phyloP scores from a whole-genome alignment of 257 asterid genomes.

The Solanum paucissectum region DNA sequence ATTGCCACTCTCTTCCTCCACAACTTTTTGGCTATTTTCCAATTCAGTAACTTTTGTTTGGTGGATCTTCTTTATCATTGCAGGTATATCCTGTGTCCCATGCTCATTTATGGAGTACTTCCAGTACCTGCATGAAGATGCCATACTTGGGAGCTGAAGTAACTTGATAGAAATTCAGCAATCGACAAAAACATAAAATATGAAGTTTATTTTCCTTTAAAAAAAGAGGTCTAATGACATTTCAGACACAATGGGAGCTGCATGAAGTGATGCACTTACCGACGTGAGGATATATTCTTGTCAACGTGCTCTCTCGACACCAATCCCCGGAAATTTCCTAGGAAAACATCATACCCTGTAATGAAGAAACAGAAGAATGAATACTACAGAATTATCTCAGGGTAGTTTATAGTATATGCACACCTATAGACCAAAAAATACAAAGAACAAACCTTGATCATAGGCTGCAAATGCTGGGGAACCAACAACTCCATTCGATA shows the following conservation, averaged over 20 bases:
- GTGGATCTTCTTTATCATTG: constrained; percentile 88
- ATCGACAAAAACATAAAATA: not conserved
- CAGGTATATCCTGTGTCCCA: constrained; percentile 88
- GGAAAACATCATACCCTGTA: constrained; percentile 92
- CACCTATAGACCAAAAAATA: not conserved
- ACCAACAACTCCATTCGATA: constrained; percentile 92
- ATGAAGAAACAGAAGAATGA: constrained; percentile 8
- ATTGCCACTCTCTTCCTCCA: constrained; percentile 27
- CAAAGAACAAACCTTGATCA: constrained; percentile 70
- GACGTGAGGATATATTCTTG: constrained; percentile 66
- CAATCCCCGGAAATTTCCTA: constrained; percentile 91
- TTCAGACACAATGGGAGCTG: not conserved
- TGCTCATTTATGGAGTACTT: constrained; percentile 85
- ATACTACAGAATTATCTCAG: not conserved
- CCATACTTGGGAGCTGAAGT: not conserved
- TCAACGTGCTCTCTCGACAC: constrained; percentile 82
- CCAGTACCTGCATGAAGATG: constrained; percentile 67
- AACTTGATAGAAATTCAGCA: not conserved
- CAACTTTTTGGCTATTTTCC: constrained; percentile 27
- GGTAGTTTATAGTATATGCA: not conserved
- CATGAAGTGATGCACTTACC: constrained; percentile 41
- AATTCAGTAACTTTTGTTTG: constrained; percentile 74
- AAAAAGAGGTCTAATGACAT: not conserved
- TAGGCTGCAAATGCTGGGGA: constrained; percentile 99
- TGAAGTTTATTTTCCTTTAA: not conserved